Percentiles rank a stretch among this genome's conserved stretches.
These are phyloP conservation scores for Saturnispora hagleri DNA, from an alignment of 805 yeast genomes.

Conservation along the genomic window DNA sequence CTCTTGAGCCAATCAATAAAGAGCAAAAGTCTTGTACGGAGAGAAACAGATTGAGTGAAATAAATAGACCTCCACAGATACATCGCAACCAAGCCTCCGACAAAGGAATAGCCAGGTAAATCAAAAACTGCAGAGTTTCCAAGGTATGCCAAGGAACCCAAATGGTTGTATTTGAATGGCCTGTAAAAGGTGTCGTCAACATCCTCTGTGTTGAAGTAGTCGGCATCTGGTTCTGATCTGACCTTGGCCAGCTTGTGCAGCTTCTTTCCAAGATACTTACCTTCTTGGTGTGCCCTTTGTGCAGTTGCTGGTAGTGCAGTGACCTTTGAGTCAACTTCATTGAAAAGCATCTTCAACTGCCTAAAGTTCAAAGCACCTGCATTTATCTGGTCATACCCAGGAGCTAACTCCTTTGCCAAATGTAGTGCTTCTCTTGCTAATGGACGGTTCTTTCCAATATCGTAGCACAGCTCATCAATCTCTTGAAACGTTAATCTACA, in stretches of 20 bases:
- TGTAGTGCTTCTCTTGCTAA: constrained; percentile 48
- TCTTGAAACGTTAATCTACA: constrained; percentile 40
- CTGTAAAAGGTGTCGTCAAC: constrained; percentile 33
- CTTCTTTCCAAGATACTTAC: constrained; percentile 64
- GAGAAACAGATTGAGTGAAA: constrained; percentile 81
- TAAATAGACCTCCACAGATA: constrained; percentile 93
- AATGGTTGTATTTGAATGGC: constrained; percentile 74
- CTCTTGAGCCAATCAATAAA: constrained; percentile 85
- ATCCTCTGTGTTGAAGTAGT: constrained; percentile 32
- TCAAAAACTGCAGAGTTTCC: constrained; percentile 97
- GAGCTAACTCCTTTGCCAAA: constrained; percentile 40
- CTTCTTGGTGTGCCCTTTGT: constrained; percentile 94
- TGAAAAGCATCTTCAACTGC: constrained; percentile 41
- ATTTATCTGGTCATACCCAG: constrained; percentile 39
- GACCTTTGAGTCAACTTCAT: constrained; percentile 55
- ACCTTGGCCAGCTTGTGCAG: constrained; percentile 55
- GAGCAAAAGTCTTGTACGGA: constrained; percentile 79
- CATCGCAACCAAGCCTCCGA: constrained; percentile 78
- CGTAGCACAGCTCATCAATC: constrained; percentile 38
- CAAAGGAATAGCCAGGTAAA: constrained; percentile 66
- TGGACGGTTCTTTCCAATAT: constrained; percentile 45
- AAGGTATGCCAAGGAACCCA: constrained; percentile 89
- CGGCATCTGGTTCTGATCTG: constrained; percentile 39
- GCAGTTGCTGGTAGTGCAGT: constrained; percentile 91
- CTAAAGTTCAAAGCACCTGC: constrained; percentile 44